Evolutionary conservation across 1,284 basidiomycete species (phyloP).

Genomic region (Leccinum fallax): DNA sequence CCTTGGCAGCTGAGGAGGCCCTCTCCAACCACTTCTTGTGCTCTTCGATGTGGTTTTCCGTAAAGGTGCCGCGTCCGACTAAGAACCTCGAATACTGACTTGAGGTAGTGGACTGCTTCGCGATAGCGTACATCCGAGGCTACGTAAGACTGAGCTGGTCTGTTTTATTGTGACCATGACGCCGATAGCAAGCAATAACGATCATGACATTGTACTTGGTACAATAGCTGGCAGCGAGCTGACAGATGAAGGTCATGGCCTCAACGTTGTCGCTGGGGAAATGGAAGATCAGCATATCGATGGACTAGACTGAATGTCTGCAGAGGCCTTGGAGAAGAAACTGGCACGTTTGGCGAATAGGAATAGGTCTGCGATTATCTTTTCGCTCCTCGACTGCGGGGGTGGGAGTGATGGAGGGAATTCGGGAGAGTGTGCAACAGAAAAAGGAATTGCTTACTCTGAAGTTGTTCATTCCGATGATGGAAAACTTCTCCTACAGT

Average conservation of each 20-base stretch:
- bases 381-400: conserved; percentile 43
- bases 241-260: conserved; percentile 97
- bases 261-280: conserved; percentile 99
- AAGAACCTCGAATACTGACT: conserved; percentile 92
- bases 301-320: conserved; percentile 55
- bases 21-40: conserved; percentile 99
- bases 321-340: conserved; percentile 7
- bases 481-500: too few species aligned
- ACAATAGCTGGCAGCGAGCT: conserved; percentile 97
- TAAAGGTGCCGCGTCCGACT: conserved; percentile 91
- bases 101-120: conserved; percentile 90
- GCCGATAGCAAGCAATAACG: conserved; percentile 98
- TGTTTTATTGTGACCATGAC: conserved; percentile 99
- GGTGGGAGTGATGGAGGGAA: conserved; percentile 23
- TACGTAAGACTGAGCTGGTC: conserved; percentile 99
- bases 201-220: conserved; percentile 99
- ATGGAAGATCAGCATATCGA: conserved; percentile 99
- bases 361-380: conserved; percentile 52
- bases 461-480: too few species aligned
- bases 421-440: conserved; percentile 13
- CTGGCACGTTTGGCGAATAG: conserved; percentile 46
- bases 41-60: conserved; percentile 95
- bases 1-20: conserved; percentile 87
- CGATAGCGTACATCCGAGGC: conserved; percentile 98
- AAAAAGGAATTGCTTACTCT: too few species aligned